A percentile compares a stretch with the other conserved stretches of the same genome.
These are phyloP conservation scores for Irpex sp. DNA, from an alignment of 1,284 basidiomycete genomes.

Conservation along the genomic window DNA sequence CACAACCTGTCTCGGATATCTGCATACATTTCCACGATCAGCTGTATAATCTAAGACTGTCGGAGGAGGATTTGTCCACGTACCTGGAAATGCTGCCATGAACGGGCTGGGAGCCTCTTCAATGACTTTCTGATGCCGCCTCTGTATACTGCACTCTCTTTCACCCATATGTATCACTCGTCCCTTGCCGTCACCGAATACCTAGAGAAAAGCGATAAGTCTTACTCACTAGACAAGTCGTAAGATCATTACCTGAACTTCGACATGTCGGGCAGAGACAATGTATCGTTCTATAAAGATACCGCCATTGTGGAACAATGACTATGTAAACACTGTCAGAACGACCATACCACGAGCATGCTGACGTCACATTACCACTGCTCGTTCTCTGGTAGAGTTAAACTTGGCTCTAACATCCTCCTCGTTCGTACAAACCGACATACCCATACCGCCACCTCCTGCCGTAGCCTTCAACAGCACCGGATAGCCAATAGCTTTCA, in stretches of 20 bases:
- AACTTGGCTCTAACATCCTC: slow-evolving; percentile 38
- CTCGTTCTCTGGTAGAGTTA: slow-evolving; percentile 36
- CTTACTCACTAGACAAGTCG: too few species aligned
- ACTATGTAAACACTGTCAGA: slow-evolving; percentile 26
- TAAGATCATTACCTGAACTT: slow-evolving; percentile 51
- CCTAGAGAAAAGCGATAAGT: slow-evolving; percentile 25
- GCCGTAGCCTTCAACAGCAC: slow-evolving; percentile 69
- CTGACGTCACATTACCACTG: slow-evolving; percentile 35
- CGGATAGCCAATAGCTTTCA: slow-evolving; percentile 50
- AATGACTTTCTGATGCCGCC: slow-evolving; percentile 73
- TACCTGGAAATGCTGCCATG: slow-evolving; percentile 37
- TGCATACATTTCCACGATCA: slow-evolving; percentile 13
- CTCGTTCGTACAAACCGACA: slow-evolving; percentile 51
- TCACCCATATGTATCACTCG: slow-evolving; percentile 66
- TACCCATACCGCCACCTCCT: slow-evolving; percentile 73
- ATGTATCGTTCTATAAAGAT: slow-evolving; percentile 66
- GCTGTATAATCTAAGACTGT: neutral
- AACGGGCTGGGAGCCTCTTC: slow-evolving; percentile 66
- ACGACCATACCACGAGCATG: slow-evolving; percentile 8
- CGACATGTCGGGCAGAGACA: slow-evolving; percentile 54
- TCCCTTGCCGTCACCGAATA: slow-evolving; percentile 63
- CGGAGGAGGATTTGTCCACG: neutral
- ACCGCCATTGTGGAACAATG: slow-evolving; percentile 49
- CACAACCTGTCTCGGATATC: slow-evolving; percentile 46
- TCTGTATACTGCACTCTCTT: slow-evolving; percentile 68